These are phyloP conservation scores for Cyanidiococcus yangmingshanensis DNA, from an alignment of 23 red algal species.

Conservation along the genomic window DNA sequence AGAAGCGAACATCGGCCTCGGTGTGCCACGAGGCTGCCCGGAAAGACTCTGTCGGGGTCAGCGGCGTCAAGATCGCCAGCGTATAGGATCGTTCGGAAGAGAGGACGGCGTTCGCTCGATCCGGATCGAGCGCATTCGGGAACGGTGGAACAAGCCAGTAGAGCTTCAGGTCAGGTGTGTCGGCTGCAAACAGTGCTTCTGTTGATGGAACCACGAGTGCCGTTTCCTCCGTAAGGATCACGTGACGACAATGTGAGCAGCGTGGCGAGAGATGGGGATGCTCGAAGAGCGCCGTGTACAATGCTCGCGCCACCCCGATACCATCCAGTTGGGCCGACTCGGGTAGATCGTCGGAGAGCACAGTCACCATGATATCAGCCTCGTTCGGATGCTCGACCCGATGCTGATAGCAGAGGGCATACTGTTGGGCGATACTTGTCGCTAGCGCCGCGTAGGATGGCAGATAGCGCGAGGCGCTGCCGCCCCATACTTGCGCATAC, in stretches of 20 bases:
- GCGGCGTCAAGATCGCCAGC: neutral
- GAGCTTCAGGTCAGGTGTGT: neutral
- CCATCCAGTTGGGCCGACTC: neutral
- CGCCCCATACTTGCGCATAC: neutral
- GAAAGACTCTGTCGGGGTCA: neutral
- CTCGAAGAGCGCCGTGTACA: neutral
- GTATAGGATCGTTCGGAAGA: neutral
- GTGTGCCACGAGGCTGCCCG: neutral
- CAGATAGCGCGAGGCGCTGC: neutral
- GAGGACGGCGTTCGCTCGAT: neutral
- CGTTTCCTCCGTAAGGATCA: neutral
- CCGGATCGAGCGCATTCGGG: neutral
- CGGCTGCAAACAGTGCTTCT: neutral
- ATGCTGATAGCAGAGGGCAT: neutral
- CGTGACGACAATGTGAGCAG: neutral
- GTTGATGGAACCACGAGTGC: neutral
- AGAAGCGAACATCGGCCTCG: neutral
- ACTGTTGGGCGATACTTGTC: neutral
- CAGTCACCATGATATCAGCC: neutral
- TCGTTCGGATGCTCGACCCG: neutral
- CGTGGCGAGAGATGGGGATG: neutral
- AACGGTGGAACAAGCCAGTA: neutral
- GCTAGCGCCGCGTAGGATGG: neutral
- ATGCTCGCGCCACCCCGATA: neutral
- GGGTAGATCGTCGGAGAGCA: neutral